Percentiles rank a stretch among this genome's conserved stretches.
Evolutionary conservation across 1,284 basidiomycete genomes (phyloP).

Genomic region (Leccinum angustisporum): DNA sequence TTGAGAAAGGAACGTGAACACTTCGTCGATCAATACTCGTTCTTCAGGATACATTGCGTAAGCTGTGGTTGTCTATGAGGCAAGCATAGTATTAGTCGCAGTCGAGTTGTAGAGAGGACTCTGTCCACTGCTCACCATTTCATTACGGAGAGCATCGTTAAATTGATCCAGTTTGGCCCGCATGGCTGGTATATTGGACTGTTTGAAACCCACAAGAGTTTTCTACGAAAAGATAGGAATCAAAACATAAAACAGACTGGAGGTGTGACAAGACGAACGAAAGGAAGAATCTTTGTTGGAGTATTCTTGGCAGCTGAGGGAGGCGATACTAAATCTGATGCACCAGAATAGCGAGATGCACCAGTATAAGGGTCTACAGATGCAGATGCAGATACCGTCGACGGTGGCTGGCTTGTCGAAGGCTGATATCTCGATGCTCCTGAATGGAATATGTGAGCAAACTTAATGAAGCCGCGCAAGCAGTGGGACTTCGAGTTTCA

Average conservation of each 20-base stretch:
- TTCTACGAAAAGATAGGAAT: slow-evolving; percentile 36
- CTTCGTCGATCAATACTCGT: slow-evolving; percentile 58
- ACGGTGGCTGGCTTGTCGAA: slow-evolving; percentile 11
- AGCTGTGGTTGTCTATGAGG: slow-evolving; percentile 57
- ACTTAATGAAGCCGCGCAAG: slow-evolving; percentile 16
- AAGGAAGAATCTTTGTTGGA: slow-evolving; percentile 52
- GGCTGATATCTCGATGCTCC: slow-evolving; percentile 35
- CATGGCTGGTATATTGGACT: slow-evolving; percentile 88
- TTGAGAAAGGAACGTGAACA: slow-evolving; percentile 63
- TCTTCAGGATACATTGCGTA: slow-evolving; percentile 74
- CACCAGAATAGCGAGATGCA: slow-evolving; percentile 37
- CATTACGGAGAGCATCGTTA: slow-evolving; percentile 67
- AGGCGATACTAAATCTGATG: slow-evolving; percentile 26
- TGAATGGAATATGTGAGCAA: slow-evolving; percentile 20
- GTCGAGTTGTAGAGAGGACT: background rate
- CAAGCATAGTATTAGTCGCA: slow-evolving; percentile 1
- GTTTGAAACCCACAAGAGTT: slow-evolving; percentile 74
- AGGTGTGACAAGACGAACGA: slow-evolving; percentile 43
- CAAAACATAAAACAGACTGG: background rate
- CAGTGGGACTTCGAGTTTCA: background rate
- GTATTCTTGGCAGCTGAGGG: slow-evolving; percentile 25
- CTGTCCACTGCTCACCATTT: slow-evolving; percentile 51
- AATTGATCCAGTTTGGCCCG: slow-evolving; percentile 83
- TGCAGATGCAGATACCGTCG: slow-evolving; percentile 17
- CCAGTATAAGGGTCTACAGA: slow-evolving; percentile 43